Conservation (phyloP, 2,329 filamentous ascomycete genomes). For the Colletotrichum coccodes region DNA sequence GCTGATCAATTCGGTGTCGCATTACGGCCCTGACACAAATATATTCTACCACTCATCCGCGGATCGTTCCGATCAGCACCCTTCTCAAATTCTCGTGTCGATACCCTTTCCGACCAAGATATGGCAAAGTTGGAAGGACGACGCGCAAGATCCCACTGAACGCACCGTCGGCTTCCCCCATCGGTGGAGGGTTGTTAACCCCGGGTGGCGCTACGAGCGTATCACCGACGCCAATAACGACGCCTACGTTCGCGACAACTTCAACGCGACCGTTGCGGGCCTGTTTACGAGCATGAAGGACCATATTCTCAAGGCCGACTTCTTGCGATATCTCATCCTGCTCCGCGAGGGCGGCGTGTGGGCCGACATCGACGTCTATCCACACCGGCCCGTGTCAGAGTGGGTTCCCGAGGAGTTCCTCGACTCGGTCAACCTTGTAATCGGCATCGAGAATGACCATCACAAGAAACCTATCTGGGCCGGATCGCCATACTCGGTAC, state of each 20-base stretch:
- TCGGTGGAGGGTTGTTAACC: constrained; percentile 38
- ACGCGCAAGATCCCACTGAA: constrained; percentile 40
- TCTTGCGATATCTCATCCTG: constrained; percentile 70
- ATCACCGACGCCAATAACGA: constrained; percentile 41
- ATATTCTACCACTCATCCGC: not conserved
- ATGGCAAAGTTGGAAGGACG: constrained; percentile 45
- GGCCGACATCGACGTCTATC: constrained; percentile 74
- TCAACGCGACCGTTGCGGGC: constrained; percentile 67
- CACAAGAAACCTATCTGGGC: constrained; percentile 51
- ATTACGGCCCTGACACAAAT: not conserved
- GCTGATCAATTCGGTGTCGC: not conserved
- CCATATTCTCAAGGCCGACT: constrained; percentile 66
- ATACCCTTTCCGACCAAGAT: constrained; percentile 38
- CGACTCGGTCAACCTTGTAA: constrained; percentile 70
- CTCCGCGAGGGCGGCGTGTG: constrained; percentile 78
- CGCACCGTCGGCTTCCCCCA: constrained; percentile 40
- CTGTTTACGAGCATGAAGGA: constrained; percentile 59
- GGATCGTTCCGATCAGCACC: not conserved
- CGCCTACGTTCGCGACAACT: constrained; percentile 67
- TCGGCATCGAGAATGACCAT: constrained; percentile 77
- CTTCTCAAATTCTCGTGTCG: not conserved
- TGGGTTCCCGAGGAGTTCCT: constrained; percentile 74
- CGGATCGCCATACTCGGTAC: constrained; percentile 74
- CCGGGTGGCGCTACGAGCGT: constrained; percentile 40
- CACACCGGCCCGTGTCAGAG: constrained; percentile 71